These are phyloP conservation scores for Leucogyrophana mollusca DNA, from an alignment of 768 basidiomycete genomes.

Conservation along the genomic window DNA sequence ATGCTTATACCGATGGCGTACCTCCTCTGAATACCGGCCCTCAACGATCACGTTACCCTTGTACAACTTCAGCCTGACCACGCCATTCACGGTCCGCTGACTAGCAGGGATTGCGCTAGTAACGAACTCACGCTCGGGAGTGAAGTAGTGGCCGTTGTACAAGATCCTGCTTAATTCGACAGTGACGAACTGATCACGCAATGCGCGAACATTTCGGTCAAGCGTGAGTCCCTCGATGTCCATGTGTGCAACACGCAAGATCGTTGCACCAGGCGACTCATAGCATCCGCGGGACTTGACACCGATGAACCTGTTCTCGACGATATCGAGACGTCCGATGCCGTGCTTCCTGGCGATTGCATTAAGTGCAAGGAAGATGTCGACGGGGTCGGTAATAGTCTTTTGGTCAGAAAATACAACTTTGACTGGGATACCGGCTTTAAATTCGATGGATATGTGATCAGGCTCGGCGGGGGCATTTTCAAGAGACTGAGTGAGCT, in stretches of 20 bases:
- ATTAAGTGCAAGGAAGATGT: constrained; percentile 91
- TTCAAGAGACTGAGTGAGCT: constrained; percentile 84
- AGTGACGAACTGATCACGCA: constrained; percentile 95
- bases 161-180: constrained; percentile 86
- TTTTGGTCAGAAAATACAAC: constrained; percentile 59
- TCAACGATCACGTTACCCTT: constrained; percentile 96
- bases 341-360: constrained; percentile 92
- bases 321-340: constrained; percentile 96
- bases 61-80: constrained; percentile 88
- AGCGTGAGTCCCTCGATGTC: constrained; percentile 98
- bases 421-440: constrained; percentile 82
- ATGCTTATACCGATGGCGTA: constrained; percentile 28
- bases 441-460: constrained; percentile 81
- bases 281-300: constrained; percentile 99
- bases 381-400: constrained; percentile 87
- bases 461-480: constrained; percentile 79
- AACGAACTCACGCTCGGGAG: constrained; percentile 97
- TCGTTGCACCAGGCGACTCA: constrained; percentile 95
- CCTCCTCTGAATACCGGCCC: constrained; percentile 87
- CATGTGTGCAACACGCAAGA: constrained; percentile 92
- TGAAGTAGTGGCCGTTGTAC: constrained; percentile 99
- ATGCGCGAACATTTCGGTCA: constrained; percentile 92
- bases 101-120: constrained; percentile 87
- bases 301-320: constrained; percentile 99
- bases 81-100: constrained; percentile 95